Conservation (phyloP, 371 early-diverging fungal genomes). For the Rhizopus sp. region DNA sequence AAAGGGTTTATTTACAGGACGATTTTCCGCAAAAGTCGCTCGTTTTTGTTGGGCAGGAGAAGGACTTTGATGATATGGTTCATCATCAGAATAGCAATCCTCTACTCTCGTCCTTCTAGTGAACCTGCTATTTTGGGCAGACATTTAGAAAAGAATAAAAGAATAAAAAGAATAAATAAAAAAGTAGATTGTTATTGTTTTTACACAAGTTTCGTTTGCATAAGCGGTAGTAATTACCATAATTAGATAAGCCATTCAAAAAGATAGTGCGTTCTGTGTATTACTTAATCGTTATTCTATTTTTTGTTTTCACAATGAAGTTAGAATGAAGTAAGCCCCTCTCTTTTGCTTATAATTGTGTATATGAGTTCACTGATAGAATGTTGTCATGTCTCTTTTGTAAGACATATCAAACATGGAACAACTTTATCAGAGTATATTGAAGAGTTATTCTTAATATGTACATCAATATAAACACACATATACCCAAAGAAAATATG, state of each 20-base stretch:
- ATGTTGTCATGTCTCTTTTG: no score
- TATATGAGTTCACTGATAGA: no score
- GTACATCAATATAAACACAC: no score
- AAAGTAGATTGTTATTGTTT: conserved; percentile 13
- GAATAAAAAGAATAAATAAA: not conserved
- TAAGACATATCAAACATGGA: no score
- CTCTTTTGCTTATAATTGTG: no score
- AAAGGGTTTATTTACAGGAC: not conserved
- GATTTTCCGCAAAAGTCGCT: not conserved
- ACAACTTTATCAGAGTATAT: no score
- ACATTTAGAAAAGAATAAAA: conserved; percentile 10
- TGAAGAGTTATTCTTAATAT: no score
- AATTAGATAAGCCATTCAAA: not conserved
- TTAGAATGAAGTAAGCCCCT: no score
- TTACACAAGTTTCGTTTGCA: not conserved
- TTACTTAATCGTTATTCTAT: not conserved
- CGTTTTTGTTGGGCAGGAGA: not conserved
- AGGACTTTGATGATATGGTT: not conserved
- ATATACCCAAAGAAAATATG: no score
- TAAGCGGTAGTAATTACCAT: not conserved
- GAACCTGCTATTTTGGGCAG: conserved; percentile 5
- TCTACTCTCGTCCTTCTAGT: conserved; percentile 12
- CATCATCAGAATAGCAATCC: conserved; percentile 21
- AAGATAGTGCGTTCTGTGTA: not conserved
- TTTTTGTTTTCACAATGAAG: no score